A percentile compares a stretch with the other conserved stretches of the same genome.
Evolutionary conservation across 108 stramenopile genomes (phyloP).

Genomic region (Craspedostauros australis): DNA sequence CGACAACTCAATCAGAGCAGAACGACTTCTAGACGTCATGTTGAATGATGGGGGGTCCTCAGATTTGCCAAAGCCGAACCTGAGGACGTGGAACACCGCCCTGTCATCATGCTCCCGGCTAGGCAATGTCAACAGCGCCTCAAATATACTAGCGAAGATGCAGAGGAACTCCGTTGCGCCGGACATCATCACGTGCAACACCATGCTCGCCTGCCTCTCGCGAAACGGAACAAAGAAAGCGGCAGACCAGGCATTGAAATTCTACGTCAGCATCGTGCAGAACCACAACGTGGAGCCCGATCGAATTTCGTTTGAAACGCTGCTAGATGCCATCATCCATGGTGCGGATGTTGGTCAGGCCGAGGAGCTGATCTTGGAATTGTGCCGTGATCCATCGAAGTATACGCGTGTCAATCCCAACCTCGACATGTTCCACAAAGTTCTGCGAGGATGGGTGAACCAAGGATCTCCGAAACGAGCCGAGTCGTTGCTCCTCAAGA

Average conservation of each 20-base stretch:
- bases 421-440: conserved; percentile 13
- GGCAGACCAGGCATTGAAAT: neutral
- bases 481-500: conserved; percentile 20
- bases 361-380: conserved; percentile 34
- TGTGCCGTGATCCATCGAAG: conserved; percentile 5
- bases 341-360: conserved; percentile 21
- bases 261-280: neutral
- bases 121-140: conserved; percentile 1
- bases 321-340: conserved; percentile 17
- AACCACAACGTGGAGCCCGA: conserved; percentile 11
- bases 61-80: conserved; percentile 2
- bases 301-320: conserved; percentile 12
- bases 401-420: neutral
- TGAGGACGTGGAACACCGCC: conserved; percentile 23
- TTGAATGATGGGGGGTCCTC: no score
- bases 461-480: conserved; percentile 7
- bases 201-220: conserved; percentile 15
- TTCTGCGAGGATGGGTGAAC: conserved; percentile 16
- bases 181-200: conserved; percentile 34
- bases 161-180: no score
- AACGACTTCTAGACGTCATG: no score
- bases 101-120: conserved; percentile 16
- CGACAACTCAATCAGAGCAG: neutral
- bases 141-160: conserved; percentile 15
- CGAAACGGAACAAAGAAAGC: neutral